Base-by-base conservation (phyloP, 345 rosid species). In the Geranium brycei region DNA sequence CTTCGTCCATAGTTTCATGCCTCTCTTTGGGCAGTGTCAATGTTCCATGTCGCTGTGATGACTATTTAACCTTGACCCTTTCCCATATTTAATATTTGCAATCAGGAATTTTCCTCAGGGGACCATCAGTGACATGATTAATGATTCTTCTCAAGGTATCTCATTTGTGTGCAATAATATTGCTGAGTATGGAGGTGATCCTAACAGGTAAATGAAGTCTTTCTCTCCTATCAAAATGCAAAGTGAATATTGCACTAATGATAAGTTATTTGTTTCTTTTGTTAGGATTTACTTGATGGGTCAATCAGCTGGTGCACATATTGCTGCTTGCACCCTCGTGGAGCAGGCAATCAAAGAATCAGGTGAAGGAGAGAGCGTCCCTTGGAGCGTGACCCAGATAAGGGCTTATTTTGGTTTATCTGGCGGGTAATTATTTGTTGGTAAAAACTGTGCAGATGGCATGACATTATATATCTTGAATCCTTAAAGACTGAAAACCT, bases 261-360 rank as follows among this genome's bases (percentile, higher is more conserved):
- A 3, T 1, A 35, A 35, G 0, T 35, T 35, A 35, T 35, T 7
- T 71, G 15, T 19, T 69, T 76, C 14, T 65, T 19, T 64, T 69
- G 66, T 59, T 69, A 93, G 99, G 83, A 81, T 90, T 66, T 93
- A 86, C 76, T 72, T 90, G 69, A 90, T 88, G 99, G 99, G 99
- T 12, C 99, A 93, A 76, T 93, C 99, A 38, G 99, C 97, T 66
- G 99, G 97, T 61, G 97, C 97, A 73, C 99, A 93, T 77, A 88
- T 93, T 58, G 86, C 97, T 66, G 82, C 95, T 18, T 90, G 99
- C 76, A 85, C 82, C 71, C 95, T 93, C 40, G 68, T 93, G 64
- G 88, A 93, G 64, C 98, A 92, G 82, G 90, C 97, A 64, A 74
- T 87, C 68, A 85, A 83, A 80, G 96, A 92, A 82, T 81, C 90